Evolutionary conservation across 805 yeast genomes (phyloP).

Genomic region (Yarrowia sp.): DNA sequence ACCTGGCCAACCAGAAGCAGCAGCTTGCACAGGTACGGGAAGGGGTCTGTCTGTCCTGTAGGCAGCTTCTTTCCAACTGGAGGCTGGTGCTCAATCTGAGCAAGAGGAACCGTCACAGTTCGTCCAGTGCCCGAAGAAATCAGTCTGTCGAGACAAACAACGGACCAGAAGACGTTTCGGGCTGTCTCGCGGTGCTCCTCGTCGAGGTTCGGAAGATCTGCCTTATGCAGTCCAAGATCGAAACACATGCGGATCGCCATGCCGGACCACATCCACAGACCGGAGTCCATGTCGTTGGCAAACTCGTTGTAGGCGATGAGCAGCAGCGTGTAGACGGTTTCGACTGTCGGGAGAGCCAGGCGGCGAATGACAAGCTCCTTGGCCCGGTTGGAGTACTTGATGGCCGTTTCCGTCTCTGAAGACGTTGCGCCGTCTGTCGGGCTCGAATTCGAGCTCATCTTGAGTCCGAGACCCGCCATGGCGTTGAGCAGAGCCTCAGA

Average conservation of each 20-base stretch:
- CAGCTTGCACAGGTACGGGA: constrained; percentile 34
- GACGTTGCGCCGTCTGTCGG: not conserved
- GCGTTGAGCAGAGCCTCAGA: constrained; percentile 35
- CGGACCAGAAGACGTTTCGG: constrained; percentile 35
- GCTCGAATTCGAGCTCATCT: not conserved
- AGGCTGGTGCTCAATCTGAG: constrained; percentile 33
- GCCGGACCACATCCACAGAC: constrained; percentile 37
- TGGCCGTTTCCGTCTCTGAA: constrained; percentile 27
- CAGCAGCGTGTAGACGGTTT: constrained; percentile 35
- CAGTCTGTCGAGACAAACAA: constrained; percentile 34
- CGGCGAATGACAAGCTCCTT: constrained; percentile 34
- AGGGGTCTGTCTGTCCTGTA: constrained; percentile 32
- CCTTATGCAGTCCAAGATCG: constrained; percentile 36
- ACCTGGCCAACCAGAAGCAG: constrained; percentile 34
- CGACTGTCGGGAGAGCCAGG: constrained; percentile 34
- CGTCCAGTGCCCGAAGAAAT: constrained; percentile 37
- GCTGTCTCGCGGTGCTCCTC: constrained; percentile 29
- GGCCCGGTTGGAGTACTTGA: constrained; percentile 34
- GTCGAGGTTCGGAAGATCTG: constrained; percentile 15
- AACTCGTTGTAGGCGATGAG: constrained; percentile 36
- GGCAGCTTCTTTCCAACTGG: constrained; percentile 23
- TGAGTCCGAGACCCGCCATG: constrained; percentile 33
- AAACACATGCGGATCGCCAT: constrained; percentile 37
- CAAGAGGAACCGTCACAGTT: constrained; percentile 31
- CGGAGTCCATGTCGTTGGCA: constrained; percentile 36